phyloP scores from a whole-genome alignment of 495 filamentous ascomycete genomes.

The Talaromyces nanjingensis region DNA sequence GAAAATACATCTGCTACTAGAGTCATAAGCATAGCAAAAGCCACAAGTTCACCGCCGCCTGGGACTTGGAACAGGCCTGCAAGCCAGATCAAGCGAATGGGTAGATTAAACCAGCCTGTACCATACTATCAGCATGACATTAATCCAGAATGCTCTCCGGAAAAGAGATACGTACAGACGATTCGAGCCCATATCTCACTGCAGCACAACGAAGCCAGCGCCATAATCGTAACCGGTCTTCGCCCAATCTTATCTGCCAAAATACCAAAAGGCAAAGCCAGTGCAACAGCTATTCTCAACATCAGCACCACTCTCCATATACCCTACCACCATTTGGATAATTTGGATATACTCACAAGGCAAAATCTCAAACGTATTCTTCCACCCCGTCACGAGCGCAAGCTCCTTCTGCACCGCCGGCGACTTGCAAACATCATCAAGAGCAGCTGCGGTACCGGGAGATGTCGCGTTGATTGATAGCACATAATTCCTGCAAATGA shows the following conservation, averaged over 20 bases:
- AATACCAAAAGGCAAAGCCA: constrained; percentile 28
- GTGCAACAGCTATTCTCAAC: constrained; percentile 14
- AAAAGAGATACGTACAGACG: constrained; percentile 24
- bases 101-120: constrained; percentile 9
- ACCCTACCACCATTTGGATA: not conserved
- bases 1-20: constrained; percentile 28
- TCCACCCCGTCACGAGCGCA: constrained; percentile 34
- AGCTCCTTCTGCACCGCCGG: constrained; percentile 36
- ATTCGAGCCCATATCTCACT: constrained; percentile 26
- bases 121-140: not conserved
- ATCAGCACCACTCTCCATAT: not conserved
- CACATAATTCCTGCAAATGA: not conserved
- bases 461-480: not conserved
- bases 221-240: constrained; percentile 31
- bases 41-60: constrained; percentile 23
- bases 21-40: constrained; percentile 17
- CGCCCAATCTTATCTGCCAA: constrained; percentile 38
- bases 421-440: constrained; percentile 26
- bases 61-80: constrained; percentile 20
- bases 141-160: not conserved
- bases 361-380: constrained; percentile 29
- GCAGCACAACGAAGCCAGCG: constrained; percentile 25
- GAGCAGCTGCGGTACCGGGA: not conserved
- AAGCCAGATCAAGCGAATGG: constrained; percentile 28
- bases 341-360: constrained; percentile 18